Percentiles rank a stretch among this genome's conserved stretches.
These are phyloP conservation scores for Leishmania lainsoni DNA, from an alignment of 208 protist species.

Conservation along the genomic window DNA sequence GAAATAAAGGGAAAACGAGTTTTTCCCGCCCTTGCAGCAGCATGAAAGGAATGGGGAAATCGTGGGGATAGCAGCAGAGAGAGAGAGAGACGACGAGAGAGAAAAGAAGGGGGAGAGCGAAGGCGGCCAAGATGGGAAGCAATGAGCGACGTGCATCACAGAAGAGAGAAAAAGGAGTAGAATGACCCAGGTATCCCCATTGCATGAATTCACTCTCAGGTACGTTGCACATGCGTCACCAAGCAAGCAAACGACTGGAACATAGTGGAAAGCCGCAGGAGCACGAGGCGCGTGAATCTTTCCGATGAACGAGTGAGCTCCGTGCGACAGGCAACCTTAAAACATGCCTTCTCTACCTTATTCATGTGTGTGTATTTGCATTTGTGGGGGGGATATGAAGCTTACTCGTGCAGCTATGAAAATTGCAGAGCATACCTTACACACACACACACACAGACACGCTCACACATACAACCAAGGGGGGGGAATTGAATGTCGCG, in stretches of 20 bases:
- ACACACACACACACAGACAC: neutral
- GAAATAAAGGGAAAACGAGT: neutral
- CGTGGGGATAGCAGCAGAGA: neutral
- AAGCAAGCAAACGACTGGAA: neutral
- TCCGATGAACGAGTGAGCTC: neutral
- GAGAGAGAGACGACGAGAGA: neutral
- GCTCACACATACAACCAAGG: neutral
- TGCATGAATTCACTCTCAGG: neutral
- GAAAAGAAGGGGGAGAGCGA: neutral
- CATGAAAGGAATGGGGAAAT: neutral
- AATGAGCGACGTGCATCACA: neutral
- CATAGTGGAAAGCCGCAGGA: neutral
- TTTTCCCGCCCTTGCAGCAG: neutral
- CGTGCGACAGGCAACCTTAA: neutral
- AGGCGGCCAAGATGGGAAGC: neutral
- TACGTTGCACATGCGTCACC: neutral
- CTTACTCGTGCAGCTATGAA: neutral
- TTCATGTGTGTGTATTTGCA: neutral
- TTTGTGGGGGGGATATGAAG: neutral
- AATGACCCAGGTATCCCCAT: neutral
- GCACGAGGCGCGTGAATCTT: neutral
- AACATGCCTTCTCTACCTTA: neutral
- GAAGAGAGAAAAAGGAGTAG: constrained; percentile 1
- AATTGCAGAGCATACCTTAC: neutral
- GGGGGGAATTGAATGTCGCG: neutral